Conservation (phyloP, 2,329 filamentous ascomycete genomes). For the Paecilomyces variotii region DNA sequence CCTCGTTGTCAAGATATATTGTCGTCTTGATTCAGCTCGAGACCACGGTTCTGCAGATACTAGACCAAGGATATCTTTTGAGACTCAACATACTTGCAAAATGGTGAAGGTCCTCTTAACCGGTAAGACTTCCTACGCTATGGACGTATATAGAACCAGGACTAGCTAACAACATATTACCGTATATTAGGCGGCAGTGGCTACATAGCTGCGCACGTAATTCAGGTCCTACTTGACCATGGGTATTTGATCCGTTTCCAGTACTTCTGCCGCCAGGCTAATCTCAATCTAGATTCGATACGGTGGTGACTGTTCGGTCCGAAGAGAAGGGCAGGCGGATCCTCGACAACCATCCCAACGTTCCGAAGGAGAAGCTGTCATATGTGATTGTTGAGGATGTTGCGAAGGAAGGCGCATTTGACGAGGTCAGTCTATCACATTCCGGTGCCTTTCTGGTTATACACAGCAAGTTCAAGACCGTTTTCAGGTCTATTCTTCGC, state of each 20-base stretch:
- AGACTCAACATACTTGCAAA: constrained; percentile 2
- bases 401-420: constrained; percentile 60
- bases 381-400: constrained; percentile 67
- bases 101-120: constrained; percentile 35
- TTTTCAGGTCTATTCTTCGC: too few species aligned
- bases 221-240: constrained; percentile 50
- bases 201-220: constrained; percentile 59
- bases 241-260: constrained; percentile 26
- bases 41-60: neutral
- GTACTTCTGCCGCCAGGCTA: neutral
- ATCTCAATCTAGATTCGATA: constrained; percentile 43
- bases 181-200: constrained; percentile 46
- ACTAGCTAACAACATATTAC: neutral
- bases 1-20: neutral
- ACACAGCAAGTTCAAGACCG: neutral
- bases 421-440: constrained; percentile 34
- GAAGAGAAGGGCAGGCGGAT: constrained; percentile 56
- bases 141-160: neutral
- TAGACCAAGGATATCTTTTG: neutral
- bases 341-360: constrained; percentile 43
- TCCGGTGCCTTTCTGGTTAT: constrained; percentile 2
- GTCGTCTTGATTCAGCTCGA: neutral
- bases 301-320: constrained; percentile 56
- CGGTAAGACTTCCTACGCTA: constrained; percentile 15
- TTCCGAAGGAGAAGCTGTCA: constrained; percentile 49